Conservation (phyloP, 306 rosid species). For the Prinsepia uniflora region DNA sequence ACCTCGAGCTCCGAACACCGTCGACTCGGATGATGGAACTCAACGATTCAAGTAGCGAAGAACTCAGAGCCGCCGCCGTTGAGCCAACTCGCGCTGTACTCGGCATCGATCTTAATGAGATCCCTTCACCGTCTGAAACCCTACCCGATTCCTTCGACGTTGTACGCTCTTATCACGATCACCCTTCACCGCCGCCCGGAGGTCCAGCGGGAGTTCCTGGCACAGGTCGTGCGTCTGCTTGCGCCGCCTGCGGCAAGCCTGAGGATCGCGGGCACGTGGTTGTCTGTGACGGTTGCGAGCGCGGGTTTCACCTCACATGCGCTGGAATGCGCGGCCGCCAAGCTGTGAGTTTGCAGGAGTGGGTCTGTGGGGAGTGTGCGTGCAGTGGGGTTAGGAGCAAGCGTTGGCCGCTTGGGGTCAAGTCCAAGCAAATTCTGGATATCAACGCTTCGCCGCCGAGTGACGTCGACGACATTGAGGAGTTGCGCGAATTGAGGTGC, state of each 20-base stretch:
- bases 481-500: conserved; percentile 62
- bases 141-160: conserved; percentile 69
- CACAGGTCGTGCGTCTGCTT: conserved; percentile 29
- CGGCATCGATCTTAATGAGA: conserved; percentile 94
- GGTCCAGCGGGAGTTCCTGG: conserved; percentile 56
- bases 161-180: conserved; percentile 71
- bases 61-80: conserved; percentile 33
- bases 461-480: conserved; percentile 46
- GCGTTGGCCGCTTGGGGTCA: conserved; percentile 90
- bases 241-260: conserved; percentile 52
- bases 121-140: conserved; percentile 90
- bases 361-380: conserved; percentile 81
- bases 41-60: conserved; percentile 58
- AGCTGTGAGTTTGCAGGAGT: conserved; percentile 48
- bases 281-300: conserved; percentile 98
- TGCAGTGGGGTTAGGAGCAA: conserved; percentile 68
- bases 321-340: conserved; percentile 67
- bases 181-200: conserved; percentile 74
- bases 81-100: conserved; percentile 59
- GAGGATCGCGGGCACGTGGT: conserved; percentile 49
- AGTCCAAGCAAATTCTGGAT: conserved; percentile 81
- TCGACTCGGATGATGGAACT: conserved; percentile 80
- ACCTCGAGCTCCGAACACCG: conserved; percentile 32
- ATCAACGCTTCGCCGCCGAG: conserved; percentile 97
- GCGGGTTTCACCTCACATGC: conserved; percentile 71